Base-by-base conservation (phyloP, 225 moss, liverwort and hornwort species). In the Straminergon stramineum region DNA sequence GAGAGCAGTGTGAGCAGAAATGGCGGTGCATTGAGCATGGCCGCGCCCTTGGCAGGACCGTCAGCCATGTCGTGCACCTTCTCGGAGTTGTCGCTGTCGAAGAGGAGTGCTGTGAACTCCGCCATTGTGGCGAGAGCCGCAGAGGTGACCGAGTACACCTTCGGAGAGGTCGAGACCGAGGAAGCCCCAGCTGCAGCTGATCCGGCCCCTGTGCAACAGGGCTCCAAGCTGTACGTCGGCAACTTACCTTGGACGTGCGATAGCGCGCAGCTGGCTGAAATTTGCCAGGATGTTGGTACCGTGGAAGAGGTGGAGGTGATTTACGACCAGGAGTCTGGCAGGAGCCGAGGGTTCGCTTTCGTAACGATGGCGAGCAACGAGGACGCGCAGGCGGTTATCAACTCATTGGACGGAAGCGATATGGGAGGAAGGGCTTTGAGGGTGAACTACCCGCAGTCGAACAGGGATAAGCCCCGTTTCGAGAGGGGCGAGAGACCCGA, bases 311-410 rank as follows among this genome's bases (percentile, higher is more conserved):
- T 94, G 63, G 94, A 94, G 87, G 98, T 98, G 13, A 97, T 97
- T 17, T 98, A 97, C 71, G 98, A 98, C 85, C 96, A 94, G 37
- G 95, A 96, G 31, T 85, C 92, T 2, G 94, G 94, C 63, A 93
- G 94, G 81, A 97, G 97, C 83, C 93, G 98, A 13, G 98, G 98
- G 8, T 98, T 98, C 15, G 98, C 95, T 5, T 98, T 98, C 32
- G 98, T 98, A 27, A 98, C 96, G 3, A 98, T 98, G 98, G 95
- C 90, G 28, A 94, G 92, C 11, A 85, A 84, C 51, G 95, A 92
- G 61, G 98, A 95, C 23, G 98, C 98, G 23, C 85, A 88, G 69
- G 90, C 85, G 24, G 96, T 96, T 12, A 97, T 97, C 18, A 89
- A 91, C 11, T 82, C 87, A 53, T 63, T 98, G 88, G 92, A 98